Percentiles rank a stretch among this genome's conserved stretches.
phyloP scores from a whole-genome alignment of 352 stramenopile genomes.

The Pythium periplocum region DNA sequence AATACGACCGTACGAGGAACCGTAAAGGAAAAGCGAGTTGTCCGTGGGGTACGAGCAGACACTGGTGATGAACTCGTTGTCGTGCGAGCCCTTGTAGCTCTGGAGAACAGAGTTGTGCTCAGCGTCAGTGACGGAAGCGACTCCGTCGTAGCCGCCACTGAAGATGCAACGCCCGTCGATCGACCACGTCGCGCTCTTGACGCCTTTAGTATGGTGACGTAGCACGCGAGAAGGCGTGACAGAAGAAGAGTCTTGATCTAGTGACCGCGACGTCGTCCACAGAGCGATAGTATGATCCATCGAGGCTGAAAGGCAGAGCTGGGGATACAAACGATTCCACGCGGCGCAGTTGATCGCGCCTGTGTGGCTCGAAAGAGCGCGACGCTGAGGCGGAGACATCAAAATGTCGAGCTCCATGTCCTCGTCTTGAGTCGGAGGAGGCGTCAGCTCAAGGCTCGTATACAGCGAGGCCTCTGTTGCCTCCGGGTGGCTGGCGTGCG shows the following conservation, averaged over 20 bases:
- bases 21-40: conserved; percentile 23
- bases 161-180: conserved; percentile 28
- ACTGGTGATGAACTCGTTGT: conserved; percentile 16
- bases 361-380: conserved; percentile 19
- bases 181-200: conserved; percentile 39
- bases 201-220: conserved; percentile 23
- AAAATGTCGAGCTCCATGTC: not conserved
- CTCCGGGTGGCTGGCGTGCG: no score
- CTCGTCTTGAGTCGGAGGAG: no score
- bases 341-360: conserved; percentile 24
- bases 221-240: conserved; percentile 9
- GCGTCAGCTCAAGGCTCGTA: no score
- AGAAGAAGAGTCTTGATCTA: not conserved
- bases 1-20: conserved; percentile 28
- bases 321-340: conserved; percentile 24
- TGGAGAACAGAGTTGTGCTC: conserved; percentile 6
- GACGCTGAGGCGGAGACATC: not conserved
- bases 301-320: conserved; percentile 40
- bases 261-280: conserved; percentile 14
- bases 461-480: no score
- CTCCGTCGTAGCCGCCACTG: conserved; percentile 33
- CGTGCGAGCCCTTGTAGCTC: not conserved
- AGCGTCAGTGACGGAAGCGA: not conserved
- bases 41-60: conserved; percentile 28
- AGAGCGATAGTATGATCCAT: conserved; percentile 45